These are phyloP conservation scores for Podaxis sp. DNA, from an alignment of 768 basidiomycete species.

Conservation along the genomic window DNA sequence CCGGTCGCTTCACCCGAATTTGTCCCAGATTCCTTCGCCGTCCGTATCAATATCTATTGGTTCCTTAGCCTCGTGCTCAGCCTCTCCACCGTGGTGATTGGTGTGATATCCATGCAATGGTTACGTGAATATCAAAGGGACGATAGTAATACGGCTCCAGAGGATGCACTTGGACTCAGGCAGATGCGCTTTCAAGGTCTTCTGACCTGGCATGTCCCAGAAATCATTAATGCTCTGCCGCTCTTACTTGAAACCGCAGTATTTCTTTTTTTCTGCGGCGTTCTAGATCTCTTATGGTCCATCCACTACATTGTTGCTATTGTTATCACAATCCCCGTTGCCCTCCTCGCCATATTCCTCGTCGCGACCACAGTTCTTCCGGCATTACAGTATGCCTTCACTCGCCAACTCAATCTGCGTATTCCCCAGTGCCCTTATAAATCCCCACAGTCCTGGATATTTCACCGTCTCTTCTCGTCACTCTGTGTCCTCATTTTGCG, in stretches of 20 bases:
- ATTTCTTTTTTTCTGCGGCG: slow-evolving; percentile 28
- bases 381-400: slow-evolving; percentile 18
- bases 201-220: slow-evolving; percentile 26
- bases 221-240: slow-evolving; percentile 26
- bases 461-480: slow-evolving; percentile 15
- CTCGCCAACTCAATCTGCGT: not conserved
- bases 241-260: slow-evolving; percentile 28
- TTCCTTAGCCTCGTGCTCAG: slow-evolving; percentile 20
- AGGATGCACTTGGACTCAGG: slow-evolving; percentile 20
- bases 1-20: not conserved
- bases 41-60: slow-evolving; percentile 20
- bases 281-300: slow-evolving; percentile 28
- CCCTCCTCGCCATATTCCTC: slow-evolving; percentile 19
- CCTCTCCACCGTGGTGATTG: slow-evolving; percentile 18
- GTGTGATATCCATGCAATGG: slow-evolving; percentile 23
- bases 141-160: slow-evolving; percentile 9
- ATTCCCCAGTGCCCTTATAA: slow-evolving; percentile 27
- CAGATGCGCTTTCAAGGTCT: slow-evolving; percentile 29
- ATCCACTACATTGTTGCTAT: slow-evolving; percentile 21
- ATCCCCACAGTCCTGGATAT: slow-evolving; percentile 29
- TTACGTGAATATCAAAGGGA: slow-evolving; percentile 21
- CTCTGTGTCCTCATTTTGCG: not conserved
- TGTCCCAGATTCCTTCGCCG: slow-evolving; percentile 5
- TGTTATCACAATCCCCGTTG: slow-evolving; percentile 21
- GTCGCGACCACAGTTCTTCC: slow-evolving; percentile 25